Conservation (phyloP, 2,329 filamentous ascomycete genomes). For the Decorospora gaudefroyi region DNA sequence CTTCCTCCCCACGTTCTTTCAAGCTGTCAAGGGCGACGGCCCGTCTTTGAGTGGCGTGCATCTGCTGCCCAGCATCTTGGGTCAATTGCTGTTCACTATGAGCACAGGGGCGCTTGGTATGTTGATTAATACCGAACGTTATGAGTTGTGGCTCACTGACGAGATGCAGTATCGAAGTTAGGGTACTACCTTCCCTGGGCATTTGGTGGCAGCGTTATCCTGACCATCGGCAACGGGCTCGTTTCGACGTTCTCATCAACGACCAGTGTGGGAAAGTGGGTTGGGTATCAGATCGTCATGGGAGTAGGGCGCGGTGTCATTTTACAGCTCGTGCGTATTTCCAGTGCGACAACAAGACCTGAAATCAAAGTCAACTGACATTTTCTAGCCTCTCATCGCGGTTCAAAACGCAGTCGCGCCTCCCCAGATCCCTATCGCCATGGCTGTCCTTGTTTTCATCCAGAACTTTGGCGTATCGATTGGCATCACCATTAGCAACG, state of each 20-base stretch:
- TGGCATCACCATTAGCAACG: conserved; percentile 37
- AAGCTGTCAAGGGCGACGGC: conserved; percentile 45
- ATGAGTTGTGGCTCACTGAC: conserved; percentile 4
- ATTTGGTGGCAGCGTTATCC: conserved; percentile 35
- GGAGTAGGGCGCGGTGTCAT: conserved; percentile 33
- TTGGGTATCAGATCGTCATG: conserved; percentile 36
- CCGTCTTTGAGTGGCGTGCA: conserved; percentile 49
- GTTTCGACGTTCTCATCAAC: conserved; percentile 47
- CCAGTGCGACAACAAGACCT: not conserved
- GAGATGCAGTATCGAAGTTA: conserved; percentile 20
- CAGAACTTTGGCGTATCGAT: conserved; percentile 45
- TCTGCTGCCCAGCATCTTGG: conserved; percentile 46
- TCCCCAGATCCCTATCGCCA: conserved; percentile 36
- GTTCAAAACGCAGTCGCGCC: conserved; percentile 38
- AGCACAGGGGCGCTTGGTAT: conserved; percentile 25
- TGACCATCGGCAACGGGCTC: conserved; percentile 50
- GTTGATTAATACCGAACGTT: not conserved
- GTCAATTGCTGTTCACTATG: conserved; percentile 26
- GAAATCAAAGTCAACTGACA: conserved; percentile 1
- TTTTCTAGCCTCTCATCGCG: conserved; percentile 32
- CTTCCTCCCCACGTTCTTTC: conserved; percentile 49
- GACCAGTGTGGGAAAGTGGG: conserved; percentile 37
- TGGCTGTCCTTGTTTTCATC: conserved; percentile 44
- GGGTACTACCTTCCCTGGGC: conserved; percentile 41
- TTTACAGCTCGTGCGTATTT: conserved; percentile 28